Base-by-base conservation (phyloP, 164 flowering plant species). In the Cinnamomum chago region DNA sequence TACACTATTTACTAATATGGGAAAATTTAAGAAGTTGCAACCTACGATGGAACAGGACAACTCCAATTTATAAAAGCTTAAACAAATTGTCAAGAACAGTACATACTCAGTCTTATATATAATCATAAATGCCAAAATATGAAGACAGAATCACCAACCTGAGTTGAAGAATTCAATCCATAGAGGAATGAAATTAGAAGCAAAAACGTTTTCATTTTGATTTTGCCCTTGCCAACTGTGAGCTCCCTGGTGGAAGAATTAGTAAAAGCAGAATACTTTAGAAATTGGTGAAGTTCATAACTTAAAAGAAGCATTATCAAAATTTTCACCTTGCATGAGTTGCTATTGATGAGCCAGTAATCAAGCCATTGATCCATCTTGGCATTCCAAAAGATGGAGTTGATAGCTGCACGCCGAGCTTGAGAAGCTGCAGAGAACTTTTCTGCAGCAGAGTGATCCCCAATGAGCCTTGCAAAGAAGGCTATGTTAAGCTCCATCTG, bases 401-500 rank as follows among this genome's bases (percentile, higher is more conserved):
- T 78, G 22, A 96, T 86, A 58, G 98, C 87, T 47, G 76, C 81
- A 40, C 73, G 58, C 79, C 97, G 85, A 50, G 79, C 84, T 76
- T 82, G 70, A 62, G 97, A 86, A 78, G 89, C 92, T 76, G 85
- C 73, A 40, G 70, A 65, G 71, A 91, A 94, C 15, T 28, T 73
- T 22, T 75, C 75, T 30, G 84, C 83, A 30, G 71, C 77, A 65
- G 25, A 58, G 1, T 73, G 50, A 14, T 91, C 85, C 72, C 90
- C 90, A 40, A 77, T 69, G 72, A 74, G 80, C 82, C 82, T 79
- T 58, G 97, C 95, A 73, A 96, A 76, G 81, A 69, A 84, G 51
- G 91, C 84, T 78, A 96, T 87, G 82, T 94, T 92, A 62, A 86
- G 90, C 78, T 96, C 99, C 97, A 96, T 94, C 99, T 96, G 82